A percentile compares a stretch with the other conserved stretches of the same genome.
Evolutionary conservation across 306 rosid genomes (phyloP).

Genomic region (Cicer arietinum): DNA sequence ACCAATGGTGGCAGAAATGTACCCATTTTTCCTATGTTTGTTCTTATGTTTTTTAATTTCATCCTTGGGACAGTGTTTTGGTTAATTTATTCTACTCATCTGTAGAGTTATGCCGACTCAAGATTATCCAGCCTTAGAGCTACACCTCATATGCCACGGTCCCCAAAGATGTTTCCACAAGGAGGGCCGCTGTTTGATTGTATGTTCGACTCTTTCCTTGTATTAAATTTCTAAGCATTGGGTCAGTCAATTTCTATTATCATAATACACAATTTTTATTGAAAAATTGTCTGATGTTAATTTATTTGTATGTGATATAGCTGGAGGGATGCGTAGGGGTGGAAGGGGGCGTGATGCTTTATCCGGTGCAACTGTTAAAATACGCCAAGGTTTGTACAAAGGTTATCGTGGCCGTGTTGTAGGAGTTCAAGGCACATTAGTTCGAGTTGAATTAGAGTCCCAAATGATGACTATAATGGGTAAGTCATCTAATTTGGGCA

Average conservation of each 20-base stretch:
- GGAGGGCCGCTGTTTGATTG: slow-evolving; percentile 77
- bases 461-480: slow-evolving; percentile 98
- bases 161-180: slow-evolving; percentile 73
- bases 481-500: slow-evolving; percentile 40
- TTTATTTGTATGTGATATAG: slow-evolving; percentile 55
- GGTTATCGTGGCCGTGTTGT: slow-evolving; percentile 93
- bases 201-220: slow-evolving; percentile 47
- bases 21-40: slow-evolving; percentile 34
- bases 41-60: slow-evolving; percentile 5
- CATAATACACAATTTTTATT: slow-evolving; percentile 8
- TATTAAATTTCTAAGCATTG: slow-evolving; percentile 6
- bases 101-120: slow-evolving; percentile 78
- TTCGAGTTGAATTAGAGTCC: slow-evolving; percentile 92
- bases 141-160: slow-evolving; percentile 78
- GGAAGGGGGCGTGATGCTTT: slow-evolving; percentile 87
- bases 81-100: slow-evolving; percentile 19
- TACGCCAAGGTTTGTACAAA: slow-evolving; percentile 85
- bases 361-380: slow-evolving; percentile 78
- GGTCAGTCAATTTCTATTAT: not conserved
- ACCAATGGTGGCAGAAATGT: slow-evolving; percentile 86
- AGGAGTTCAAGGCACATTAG: slow-evolving; percentile 73
- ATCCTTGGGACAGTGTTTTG: slow-evolving; percentile 16
- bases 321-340: slow-evolving; percentile 90
- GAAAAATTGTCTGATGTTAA: slow-evolving; percentile 22
- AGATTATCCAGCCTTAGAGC: slow-evolving; percentile 64